phyloP scores from a whole-genome alignment of 371 early-diverging fungal genomes.

The Rhizopus microsporus region DNA sequence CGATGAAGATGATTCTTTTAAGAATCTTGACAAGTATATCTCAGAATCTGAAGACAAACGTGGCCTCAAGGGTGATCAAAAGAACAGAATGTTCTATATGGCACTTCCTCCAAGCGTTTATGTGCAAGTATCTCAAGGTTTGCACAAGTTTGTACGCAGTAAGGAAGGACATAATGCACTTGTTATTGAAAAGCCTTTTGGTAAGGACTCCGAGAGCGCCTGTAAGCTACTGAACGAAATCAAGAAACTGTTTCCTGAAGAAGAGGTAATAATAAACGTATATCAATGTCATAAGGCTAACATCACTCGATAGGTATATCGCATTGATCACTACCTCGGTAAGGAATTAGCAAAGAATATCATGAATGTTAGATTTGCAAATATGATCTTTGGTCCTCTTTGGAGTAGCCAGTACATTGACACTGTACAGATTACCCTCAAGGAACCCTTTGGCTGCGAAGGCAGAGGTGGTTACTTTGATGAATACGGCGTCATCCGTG shows the following conservation, averaged over 20 bases:
- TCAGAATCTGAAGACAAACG: constrained; percentile 55
- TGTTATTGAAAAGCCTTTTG: constrained; percentile 99
- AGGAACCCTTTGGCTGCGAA: constrained; percentile 97
- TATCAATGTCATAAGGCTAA: neutral
- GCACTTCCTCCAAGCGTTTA: constrained; percentile 98
- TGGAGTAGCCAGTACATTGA: constrained; percentile 89
- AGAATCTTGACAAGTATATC: constrained; percentile 62
- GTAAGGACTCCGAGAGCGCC: constrained; percentile 87
- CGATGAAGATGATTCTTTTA: constrained; percentile 77
- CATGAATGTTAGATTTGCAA: constrained; percentile 91
- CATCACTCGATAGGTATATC: constrained; percentile 68
- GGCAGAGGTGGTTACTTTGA: constrained; percentile 99
- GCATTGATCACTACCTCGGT: constrained; percentile 98
- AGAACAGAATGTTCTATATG: constrained; percentile 92
- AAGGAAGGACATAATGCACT: constrained; percentile 65
- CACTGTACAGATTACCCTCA: constrained; percentile 96
- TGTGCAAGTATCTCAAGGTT: constrained; percentile 73
- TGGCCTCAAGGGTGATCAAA: constrained; percentile 30
- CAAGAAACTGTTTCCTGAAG: constrained; percentile 76
- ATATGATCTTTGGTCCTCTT: constrained; percentile 85
- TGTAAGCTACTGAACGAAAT: constrained; percentile 69
- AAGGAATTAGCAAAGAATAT: constrained; percentile 99
- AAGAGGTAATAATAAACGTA: constrained; percentile 61
- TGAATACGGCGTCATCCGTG: constrained; percentile 98
- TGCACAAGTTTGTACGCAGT: constrained; percentile 68